Base-by-base conservation (phyloP, 805 yeast species). In the Candida pini region DNA sequence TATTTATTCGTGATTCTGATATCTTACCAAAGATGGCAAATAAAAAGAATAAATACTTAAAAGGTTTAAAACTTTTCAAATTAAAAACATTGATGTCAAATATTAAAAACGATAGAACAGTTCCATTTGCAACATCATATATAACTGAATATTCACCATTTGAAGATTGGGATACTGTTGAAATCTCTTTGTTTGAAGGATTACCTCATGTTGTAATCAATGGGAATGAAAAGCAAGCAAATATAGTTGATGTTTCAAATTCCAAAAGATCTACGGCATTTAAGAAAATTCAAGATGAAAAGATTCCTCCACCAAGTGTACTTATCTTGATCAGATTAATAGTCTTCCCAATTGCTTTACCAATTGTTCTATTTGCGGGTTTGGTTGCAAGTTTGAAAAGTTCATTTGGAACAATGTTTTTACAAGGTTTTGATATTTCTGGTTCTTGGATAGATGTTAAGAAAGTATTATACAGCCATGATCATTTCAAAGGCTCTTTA, bases 71-170 rank as follows among this genome's bases (percentile, higher is more conserved):
- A 9, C 50, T 48, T 38, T 89, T 89, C 55, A 61, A 76, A 40
- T 66, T 70, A 36, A 69, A 81, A 35, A 62, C 74, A 3, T 54
- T 77, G 2, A 63, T 87, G 37, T 87, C 96, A 8, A 89, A 90
- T 58, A 70, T 81, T 17, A 69, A 78, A 36, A 79, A 84, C 51
- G 97, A 89, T 58, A 68, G 96, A 40, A 76, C 95, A 0, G 97
- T 89, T 6, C 81, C 90, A 12, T 90, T 87, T 56, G 84, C 77
- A 60, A 86, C 97, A 0, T 69, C 95, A 0, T 88, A 68, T 56
- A 81, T 90, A 38, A 69, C 90, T 3, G 69, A 78, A 19, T 71
- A 69, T 40, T 76, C 84, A 35, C 95, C 96, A 2, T 88, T 87
- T 53, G 60, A 64, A n/a, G 62, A 60, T 31, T 71, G 73, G 69